A percentile compares a stretch with the other conserved stretches of the same genome.
phyloP scores from a whole-genome alignment of 2,329 filamentous ascomycete species.

The Thielaviopsis euricoi region DNA sequence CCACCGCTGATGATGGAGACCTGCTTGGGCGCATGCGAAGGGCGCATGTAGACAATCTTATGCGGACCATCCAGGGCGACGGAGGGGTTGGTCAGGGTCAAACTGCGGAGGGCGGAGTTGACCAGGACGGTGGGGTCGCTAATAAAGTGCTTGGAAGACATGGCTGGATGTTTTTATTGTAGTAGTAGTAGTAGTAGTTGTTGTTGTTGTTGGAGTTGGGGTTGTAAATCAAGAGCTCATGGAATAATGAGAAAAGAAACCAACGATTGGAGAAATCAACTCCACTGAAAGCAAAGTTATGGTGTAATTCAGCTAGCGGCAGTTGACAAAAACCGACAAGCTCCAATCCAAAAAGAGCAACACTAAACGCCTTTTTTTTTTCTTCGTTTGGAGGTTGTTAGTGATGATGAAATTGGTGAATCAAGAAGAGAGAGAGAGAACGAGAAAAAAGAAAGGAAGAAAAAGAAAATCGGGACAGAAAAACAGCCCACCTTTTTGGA shows the following conservation, averaged over 20 bases:
- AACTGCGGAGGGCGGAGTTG: constrained; percentile 54
- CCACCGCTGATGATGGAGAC: constrained; percentile 80
- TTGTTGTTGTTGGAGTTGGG: not conserved
- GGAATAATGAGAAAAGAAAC: not conserved
- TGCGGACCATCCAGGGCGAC: constrained; percentile 61
- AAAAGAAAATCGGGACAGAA: not conserved
- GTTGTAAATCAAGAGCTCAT: not conserved
- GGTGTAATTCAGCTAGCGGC: not conserved
- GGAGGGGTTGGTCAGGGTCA: constrained; percentile 73
- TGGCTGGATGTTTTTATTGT: too few relatives aligned
- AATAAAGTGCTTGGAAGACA: constrained; percentile 71
- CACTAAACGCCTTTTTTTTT: not conserved
- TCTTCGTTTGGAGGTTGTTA: not conserved
- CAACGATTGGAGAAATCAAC: not conserved
- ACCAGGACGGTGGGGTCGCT: constrained; percentile 69
- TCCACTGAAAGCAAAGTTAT: not conserved
- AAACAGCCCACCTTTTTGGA: not conserved
- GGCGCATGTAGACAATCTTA: constrained; percentile 70
- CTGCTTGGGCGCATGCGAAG: constrained; percentile 32
- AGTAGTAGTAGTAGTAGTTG: not conserved
- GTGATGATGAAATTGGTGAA: not conserved
- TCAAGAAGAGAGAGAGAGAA: not conserved
- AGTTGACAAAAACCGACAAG: not conserved
- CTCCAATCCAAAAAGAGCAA: not conserved
- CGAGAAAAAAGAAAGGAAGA: not conserved